These are phyloP conservation scores for Monilinia vaccinii-corymbosi DNA, from an alignment of 2,329 filamentous ascomycete genomes.

Conservation along the genomic window DNA sequence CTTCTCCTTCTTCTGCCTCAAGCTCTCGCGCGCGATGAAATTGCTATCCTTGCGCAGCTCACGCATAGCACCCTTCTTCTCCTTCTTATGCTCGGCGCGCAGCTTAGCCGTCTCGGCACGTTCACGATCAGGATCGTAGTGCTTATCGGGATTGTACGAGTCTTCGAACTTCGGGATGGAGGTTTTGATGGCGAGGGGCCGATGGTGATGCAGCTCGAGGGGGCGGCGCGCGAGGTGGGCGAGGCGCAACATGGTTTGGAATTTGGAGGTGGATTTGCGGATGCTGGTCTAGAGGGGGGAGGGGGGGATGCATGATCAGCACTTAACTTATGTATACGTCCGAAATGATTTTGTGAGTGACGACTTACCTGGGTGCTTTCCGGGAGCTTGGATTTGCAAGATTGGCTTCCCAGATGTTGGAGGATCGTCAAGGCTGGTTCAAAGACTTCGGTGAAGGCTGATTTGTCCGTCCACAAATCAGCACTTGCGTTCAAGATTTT, in stretches of 20 bases:
- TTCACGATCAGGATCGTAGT: conserved; percentile 93
- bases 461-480: conserved; percentile 63
- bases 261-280: conserved; percentile 29
- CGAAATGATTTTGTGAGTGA: too few relatives aligned
- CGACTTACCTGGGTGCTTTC: conserved; percentile 21
- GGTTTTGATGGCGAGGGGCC: conserved; percentile 77
- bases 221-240: conserved; percentile 63
- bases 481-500: conserved; percentile 59
- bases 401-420: conserved; percentile 49
- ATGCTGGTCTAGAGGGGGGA: conserved; percentile 16
- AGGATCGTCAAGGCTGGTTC: conserved; percentile 50
- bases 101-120: conserved; percentile 78
- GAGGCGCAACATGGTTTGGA: conserved; percentile 48
- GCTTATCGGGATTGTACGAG: conserved; percentile 84
- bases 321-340: neutral
- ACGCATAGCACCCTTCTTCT: conserved; percentile 86
- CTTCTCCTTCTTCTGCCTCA: conserved; percentile 85
- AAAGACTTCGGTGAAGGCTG: conserved; percentile 74
- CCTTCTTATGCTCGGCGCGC: conserved; percentile 47
- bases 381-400: conserved; percentile 43
- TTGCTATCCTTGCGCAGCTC: conserved; percentile 92
- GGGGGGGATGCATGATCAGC: neutral
- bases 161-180: conserved; percentile 95
- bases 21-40: conserved; percentile 84
- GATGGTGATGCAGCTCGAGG: conserved; percentile 81